Evolutionary conservation across 371 early-diverging fungal genomes (phyloP).

Genomic region (Apophysomyces ossiformis): DNA sequence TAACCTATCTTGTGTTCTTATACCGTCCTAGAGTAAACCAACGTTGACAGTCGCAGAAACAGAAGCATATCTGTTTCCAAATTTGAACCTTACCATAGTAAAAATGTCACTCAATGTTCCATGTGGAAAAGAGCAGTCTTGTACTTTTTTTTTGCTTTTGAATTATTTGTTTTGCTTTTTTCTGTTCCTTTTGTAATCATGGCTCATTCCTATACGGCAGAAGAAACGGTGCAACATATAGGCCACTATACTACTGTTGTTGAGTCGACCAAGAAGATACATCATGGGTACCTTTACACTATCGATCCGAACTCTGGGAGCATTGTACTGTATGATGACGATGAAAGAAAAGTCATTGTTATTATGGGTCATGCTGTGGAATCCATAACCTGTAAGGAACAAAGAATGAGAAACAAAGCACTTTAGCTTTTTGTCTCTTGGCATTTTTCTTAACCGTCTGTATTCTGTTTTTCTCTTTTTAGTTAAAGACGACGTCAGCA

Average conservation of each 20-base stretch:
- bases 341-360: constrained; percentile 18
- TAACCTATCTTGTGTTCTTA: no score
- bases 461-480: neutral
- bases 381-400: constrained; percentile 17
- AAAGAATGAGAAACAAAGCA: constrained; percentile 1
- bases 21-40: no score
- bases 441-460: no score
- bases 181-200: neutral
- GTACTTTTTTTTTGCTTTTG: neutral
- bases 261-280: neutral
- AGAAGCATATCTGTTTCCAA: no score
- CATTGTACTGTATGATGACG: constrained; percentile 28
- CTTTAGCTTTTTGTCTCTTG: neutral
- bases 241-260: constrained; percentile 1
- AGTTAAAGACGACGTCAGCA: constrained; percentile 7
- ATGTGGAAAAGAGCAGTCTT: no score
- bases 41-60: no score
- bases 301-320: constrained; percentile 34
- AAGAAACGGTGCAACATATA: neutral
- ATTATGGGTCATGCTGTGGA: constrained; percentile 29
- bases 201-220: neutral
- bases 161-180: neutral
- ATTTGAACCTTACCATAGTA: no score
- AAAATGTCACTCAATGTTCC: no score
- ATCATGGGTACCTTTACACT: constrained; percentile 39